Conservation (phyloP, 169 alveolate genomes). For the Plasmodium malariae region DNA sequence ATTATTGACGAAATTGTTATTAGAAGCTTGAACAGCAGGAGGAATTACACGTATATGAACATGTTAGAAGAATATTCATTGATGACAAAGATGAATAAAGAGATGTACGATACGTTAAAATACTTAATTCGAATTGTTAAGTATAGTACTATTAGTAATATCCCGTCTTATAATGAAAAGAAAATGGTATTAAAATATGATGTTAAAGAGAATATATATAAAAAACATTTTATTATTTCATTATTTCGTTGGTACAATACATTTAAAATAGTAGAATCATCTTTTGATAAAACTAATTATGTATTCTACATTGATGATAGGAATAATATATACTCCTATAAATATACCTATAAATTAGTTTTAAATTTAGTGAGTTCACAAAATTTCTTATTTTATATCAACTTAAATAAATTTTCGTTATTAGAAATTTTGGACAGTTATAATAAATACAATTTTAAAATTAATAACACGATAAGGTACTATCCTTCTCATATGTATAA, state of each 20-base stretch:
- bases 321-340: conserved; percentile 57
- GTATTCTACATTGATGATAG: conserved; percentile 40
- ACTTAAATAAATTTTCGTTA: conserved; percentile 39
- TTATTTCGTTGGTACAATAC: conserved; percentile 62
- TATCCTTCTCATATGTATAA: conserved; percentile 58
- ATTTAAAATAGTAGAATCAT: conserved; percentile 30
- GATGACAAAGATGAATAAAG: conserved; percentile 3
- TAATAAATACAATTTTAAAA: conserved; percentile 36
- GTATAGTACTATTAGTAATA: not conserved
- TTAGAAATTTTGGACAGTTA: conserved; percentile 45
- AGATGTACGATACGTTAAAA: conserved; percentile 14
- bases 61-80: conserved; percentile 69
- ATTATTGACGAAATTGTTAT: conserved; percentile 34
- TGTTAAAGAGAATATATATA: conserved; percentile 32
- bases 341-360: conserved; percentile 46
- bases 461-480: conserved; percentile 37
- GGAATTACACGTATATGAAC: conserved; percentile 20
- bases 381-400: conserved; percentile 45
- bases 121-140: conserved; percentile 16
- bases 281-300: conserved; percentile 28
- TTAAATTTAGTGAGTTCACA: conserved; percentile 48
- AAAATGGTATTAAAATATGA: conserved; percentile 6
- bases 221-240: conserved; percentile 60
- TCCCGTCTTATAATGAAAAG: conserved; percentile 5
- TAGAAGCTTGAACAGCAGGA: conserved; percentile 29